Evolutionary conservation across 352 stramenopile species (phyloP), one percentile per base, ranked within the genome.

Genomic region (Globisporangium perplexum): DNA sequence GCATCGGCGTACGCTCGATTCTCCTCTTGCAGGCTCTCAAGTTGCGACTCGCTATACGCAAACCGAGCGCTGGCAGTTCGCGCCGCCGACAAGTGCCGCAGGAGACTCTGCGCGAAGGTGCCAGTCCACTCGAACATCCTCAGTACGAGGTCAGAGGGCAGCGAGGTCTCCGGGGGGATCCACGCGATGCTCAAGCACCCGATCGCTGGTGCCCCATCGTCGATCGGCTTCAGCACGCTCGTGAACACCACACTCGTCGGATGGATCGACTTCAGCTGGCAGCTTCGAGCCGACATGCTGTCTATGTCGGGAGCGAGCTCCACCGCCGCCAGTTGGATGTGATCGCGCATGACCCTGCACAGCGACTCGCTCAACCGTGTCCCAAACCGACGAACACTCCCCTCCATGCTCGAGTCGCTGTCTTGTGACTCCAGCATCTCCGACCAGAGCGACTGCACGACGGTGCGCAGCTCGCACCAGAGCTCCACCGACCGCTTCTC

Each of bases 121-220:
- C 57, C 23, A 15, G 45, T 28, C 57, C 57, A 63, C 24, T 58
- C 44, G 4, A 63, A 24, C 11, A 47, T n/a, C 14, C 11, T 2
- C 5, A 50, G 17, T 15, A 63, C 20, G 11, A 38, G 6, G 10
- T 59, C 28, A 1, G 14, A 5, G 0, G 35, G 3, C 7, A 50
- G 20, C n/a, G n/a, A 22, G 7, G 57, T 30, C 12, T 41, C 8
- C 1, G 31, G 15, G 0, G 33, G 50, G 2, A 31, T 59, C 50
- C 50, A 63, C 10, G 14, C 35, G 5, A 54, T 24, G 18, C 33
- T 18, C 15, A 63, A 6, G 8, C 20, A 1, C 7, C 57, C 57
- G 3, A 54, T 12, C n/a, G 33, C 42, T 0, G 26, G 4, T 3
- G 28, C 38, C 4, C 28, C 12, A 2, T 50, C 28, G 12, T 20